phyloP scores from a whole-genome alignment of 208 protist genomes.

The Spongospora subterranea region DNA sequence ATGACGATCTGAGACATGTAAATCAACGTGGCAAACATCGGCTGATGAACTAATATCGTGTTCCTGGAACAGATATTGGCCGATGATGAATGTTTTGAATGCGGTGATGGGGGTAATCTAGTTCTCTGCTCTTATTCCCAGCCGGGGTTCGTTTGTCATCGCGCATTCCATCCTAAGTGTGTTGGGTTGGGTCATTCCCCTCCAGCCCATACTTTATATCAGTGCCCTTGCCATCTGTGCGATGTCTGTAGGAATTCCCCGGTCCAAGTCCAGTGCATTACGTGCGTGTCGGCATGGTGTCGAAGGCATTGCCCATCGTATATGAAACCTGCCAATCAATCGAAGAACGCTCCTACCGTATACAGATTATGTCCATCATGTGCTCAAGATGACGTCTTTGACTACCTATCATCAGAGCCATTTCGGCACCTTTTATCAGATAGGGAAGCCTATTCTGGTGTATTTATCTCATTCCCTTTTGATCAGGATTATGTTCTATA shows the following conservation, averaged over 20 bases:
- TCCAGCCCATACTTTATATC: neutral
- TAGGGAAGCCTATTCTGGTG: no score
- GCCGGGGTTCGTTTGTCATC: slow-evolving; percentile 1
- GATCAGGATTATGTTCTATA: no score
- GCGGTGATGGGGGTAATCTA: neutral
- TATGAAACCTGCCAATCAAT: neutral
- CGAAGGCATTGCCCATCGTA: neutral
- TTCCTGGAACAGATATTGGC: neutral
- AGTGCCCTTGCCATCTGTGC: slow-evolving; percentile 25
- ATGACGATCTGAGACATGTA: neutral
- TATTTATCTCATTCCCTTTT: no score
- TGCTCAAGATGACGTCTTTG: no score
- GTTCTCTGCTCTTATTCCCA: neutral
- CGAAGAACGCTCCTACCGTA: neutral
- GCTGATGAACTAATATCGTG: neutral
- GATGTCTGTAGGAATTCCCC: neutral
- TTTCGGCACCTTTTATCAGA: no score
- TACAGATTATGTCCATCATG: slow-evolving; percentile 30
- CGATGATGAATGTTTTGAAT: slow-evolving; percentile 38
- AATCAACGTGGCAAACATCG: neutral
- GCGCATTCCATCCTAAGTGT: slow-evolving; percentile 8
- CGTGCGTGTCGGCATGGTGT: slow-evolving; percentile 18
- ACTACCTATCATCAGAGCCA: no score
- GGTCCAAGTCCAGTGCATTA: neutral
- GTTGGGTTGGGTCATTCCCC: neutral